Evolutionary conservation across 2,329 filamentous ascomycete genomes (phyloP).

Genomic region (Hymenoscyphus fructigenus): DNA sequence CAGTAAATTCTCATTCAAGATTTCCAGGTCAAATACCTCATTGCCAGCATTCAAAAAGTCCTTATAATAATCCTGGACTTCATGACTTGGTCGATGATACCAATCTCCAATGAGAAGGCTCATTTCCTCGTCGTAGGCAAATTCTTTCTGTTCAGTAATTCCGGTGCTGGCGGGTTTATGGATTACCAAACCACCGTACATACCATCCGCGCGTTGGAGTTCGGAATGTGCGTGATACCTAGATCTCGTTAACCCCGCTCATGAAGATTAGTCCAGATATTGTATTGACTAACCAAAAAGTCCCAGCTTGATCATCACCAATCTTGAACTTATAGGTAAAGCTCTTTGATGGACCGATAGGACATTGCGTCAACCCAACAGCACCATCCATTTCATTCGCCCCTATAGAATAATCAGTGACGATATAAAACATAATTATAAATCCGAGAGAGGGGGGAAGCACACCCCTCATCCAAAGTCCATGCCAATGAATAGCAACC

Average conservation of each 20-base stretch:
- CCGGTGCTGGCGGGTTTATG: conserved; percentile 36
- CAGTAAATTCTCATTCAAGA: not conserved
- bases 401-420: conserved; percentile 23
- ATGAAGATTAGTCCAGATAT: no score
- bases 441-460: not conserved
- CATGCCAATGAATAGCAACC: conserved; percentile 45
- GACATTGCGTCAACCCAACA: conserved; percentile 20
- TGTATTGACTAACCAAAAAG: conserved; percentile 17
- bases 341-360: conserved; percentile 11
- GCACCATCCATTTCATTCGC: conserved; percentile 23
- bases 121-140: conserved; percentile 40
- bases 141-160: conserved; percentile 24
- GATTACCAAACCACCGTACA: conserved; percentile 46
- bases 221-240: conserved; percentile 49
- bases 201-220: conserved; percentile 43
- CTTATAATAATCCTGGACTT: conserved; percentile 45
- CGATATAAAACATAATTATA: not conserved
- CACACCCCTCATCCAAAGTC: conserved; percentile 30
- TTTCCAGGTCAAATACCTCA: conserved; percentile 34
- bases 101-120: conserved; percentile 48
- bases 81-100: conserved; percentile 44
- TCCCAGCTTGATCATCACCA: conserved; percentile 16
- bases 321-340: conserved; percentile 23
- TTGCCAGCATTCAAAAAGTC: conserved; percentile 43
- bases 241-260: conserved; percentile 19